Evolutionary conservation across 1,284 basidiomycete genomes (phyloP), one percentile per base, ranked within the genome.

Genomic region (Cutaneotrichosporon arboriforme): DNA sequence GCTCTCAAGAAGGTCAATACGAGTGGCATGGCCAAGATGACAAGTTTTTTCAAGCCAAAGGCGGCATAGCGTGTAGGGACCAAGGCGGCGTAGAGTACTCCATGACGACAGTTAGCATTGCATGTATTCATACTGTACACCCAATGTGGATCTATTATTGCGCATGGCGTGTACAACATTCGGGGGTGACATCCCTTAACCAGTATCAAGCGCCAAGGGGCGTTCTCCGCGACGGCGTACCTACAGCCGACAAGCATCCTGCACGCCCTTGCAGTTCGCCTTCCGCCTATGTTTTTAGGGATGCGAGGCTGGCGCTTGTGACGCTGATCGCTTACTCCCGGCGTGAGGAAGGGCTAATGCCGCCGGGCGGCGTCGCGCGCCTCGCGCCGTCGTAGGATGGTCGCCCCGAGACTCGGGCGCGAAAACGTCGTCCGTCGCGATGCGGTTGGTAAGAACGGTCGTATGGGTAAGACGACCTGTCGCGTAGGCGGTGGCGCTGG

Each of bases 1-100:
- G 51, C 62, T 20, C 55, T 73, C 33, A 73, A 73, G 46, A 73
- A 72, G 54, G 72, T 73, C 54, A 71, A 71, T 51, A 73, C 72
- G 17, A 55, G 52, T 10, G 65, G 59, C 14, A 73, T 73, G 72
- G 44, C 59, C 42, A 73, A 73, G 55, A 56, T 73, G 59, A 72
- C 72, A 12, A 68, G 59, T 46, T 73, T 73, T 57, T 73, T 73
- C 62, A 70, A 70, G 54, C 67, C 69, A 2, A 72, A 72, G 55
- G 61, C 59, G 22, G 42, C 39, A 38, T 37, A 51, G 39, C 7
- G 26, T 31, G 26, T 31, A 31, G n/a, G n/a, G n/a, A n/a, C n/a
- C n/a, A n/a, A n/a, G n/a, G n/a, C n/a, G n/a, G n/a, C n/a, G n/a
- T n/a, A n/a, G n/a, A n/a, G n/a, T n/a, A n/a, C n/a, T n/a, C n/a